phyloP scores from a whole-genome alignment of 306 rosid genomes.

The Vachellia collinsii region DNA sequence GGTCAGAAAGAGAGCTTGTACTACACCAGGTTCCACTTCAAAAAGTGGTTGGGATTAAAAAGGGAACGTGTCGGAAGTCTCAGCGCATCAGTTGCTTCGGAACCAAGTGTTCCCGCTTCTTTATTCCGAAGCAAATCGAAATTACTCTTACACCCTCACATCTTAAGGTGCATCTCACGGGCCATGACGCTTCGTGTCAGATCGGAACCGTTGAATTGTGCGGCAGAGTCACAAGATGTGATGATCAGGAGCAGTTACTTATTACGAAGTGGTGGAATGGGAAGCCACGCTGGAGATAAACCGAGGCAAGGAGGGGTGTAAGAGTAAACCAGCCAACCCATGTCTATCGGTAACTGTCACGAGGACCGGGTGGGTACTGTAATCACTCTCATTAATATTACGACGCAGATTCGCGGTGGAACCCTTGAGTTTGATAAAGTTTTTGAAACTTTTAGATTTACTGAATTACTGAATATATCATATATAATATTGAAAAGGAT shows the following conservation, averaged over 20 bases:
- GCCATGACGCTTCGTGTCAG: not conserved
- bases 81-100: constrained; percentile 64
- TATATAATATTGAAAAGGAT: no score
- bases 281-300: not conserved
- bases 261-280: not conserved
- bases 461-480: not conserved
- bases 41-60: constrained; percentile 31
- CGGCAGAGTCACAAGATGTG: not conserved
- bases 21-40: not conserved
- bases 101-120: constrained; percentile 59
- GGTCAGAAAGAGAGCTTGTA: not conserved
- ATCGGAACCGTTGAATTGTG: not conserved
- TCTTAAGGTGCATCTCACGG: constrained; percentile 8
- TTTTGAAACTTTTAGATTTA: not conserved
- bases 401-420: not conserved
- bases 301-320: not conserved
- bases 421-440: not conserved
- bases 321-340: not conserved
- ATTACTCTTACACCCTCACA: constrained; percentile 31
- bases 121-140: constrained; percentile 56
- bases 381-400: not conserved
- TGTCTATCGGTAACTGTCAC: constrained; percentile 15
- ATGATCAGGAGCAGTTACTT: not conserved
- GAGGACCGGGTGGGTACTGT: not conserved
- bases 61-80: constrained; percentile 50